phyloP scores from a whole-genome alignment of 2,329 filamentous ascomycete genomes.

The Penicillium sp. region DNA sequence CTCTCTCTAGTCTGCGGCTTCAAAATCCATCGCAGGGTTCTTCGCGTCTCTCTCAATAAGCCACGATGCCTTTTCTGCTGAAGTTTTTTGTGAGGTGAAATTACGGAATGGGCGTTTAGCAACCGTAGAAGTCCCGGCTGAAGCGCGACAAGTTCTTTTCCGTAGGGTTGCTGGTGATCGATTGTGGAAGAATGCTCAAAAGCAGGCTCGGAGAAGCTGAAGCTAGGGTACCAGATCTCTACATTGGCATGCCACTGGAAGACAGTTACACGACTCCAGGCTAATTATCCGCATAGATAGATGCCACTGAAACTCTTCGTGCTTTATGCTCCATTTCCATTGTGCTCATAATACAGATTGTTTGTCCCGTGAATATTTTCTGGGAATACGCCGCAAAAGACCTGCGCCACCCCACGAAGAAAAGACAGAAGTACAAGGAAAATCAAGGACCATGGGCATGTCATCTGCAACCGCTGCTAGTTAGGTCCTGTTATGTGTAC shows the following conservation, averaged over 20 bases:
- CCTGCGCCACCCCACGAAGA: slow-evolving; percentile 12
- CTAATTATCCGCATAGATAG: neutral
- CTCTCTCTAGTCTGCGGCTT: too few species aligned
- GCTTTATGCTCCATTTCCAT: slow-evolving; percentile 25
- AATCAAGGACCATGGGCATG: neutral
- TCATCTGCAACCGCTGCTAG: slow-evolving; percentile 1
- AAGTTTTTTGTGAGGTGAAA: too few species aligned
- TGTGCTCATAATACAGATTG: slow-evolving; percentile 23
- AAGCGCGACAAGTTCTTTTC: neutral
- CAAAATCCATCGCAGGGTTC: too few species aligned
- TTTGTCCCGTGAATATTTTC: slow-evolving; percentile 11
- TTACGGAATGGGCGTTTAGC: neutral
- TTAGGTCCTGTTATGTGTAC: slow-evolving; percentile 12
- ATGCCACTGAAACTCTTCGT: slow-evolving; percentile 15
- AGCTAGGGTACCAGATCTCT: neutral
- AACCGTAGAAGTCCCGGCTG: neutral
- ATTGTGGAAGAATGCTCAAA: neutral
- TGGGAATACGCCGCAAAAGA: slow-evolving; percentile 17
- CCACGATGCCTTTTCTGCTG: too few species aligned
- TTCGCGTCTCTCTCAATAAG: too few species aligned
- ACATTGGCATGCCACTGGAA: neutral
- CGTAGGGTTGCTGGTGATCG: neutral
- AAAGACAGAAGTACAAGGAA: slow-evolving; percentile 12
- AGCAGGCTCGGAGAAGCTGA: neutral
- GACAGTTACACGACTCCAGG: neutral